Percentiles rank a stretch among this genome's conserved stretches.
phyloP scores from a whole-genome alignment of 768 basidiomycete species.

The Gymnopilus dilepis region DNA sequence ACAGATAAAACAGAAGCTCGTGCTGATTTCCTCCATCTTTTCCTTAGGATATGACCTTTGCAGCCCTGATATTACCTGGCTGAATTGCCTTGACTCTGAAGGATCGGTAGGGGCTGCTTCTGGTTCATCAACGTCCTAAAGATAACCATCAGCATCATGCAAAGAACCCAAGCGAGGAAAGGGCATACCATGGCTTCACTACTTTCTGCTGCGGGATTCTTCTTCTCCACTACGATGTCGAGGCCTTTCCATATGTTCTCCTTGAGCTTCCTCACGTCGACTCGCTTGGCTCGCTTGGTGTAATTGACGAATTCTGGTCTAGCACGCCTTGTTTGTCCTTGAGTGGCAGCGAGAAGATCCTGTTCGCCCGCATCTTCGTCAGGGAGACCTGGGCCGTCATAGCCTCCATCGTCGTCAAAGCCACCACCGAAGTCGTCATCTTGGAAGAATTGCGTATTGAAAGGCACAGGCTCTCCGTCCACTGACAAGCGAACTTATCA shows the following conservation, averaged over 20 bases:
- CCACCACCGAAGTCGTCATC: slow-evolving; percentile 87
- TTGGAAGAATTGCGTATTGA: slow-evolving; percentile 97
- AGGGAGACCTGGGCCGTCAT: slow-evolving; percentile 46
- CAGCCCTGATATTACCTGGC: slow-evolving; percentile 82
- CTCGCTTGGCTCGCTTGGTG: slow-evolving; percentile 93
- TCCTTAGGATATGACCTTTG: slow-evolving; percentile 85
- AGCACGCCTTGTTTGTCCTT: slow-evolving; percentile 75
- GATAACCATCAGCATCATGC: neutral
- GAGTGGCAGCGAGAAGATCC: slow-evolving; percentile 85
- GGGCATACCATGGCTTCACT: slow-evolving; percentile 56
- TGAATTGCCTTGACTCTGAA: slow-evolving; percentile 70
- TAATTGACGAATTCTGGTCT: slow-evolving; percentile 92
- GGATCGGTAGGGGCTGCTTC: slow-evolving; percentile 59
- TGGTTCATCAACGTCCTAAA: slow-evolving; percentile 60
- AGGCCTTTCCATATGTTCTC: slow-evolving; percentile 97
- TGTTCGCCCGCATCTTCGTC: slow-evolving; percentile 76
- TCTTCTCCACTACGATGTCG: slow-evolving; percentile 67
- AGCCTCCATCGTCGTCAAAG: slow-evolving; percentile 61
- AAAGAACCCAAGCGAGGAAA: neutral
- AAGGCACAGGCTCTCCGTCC: slow-evolving; percentile 70
- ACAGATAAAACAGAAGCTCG: slow-evolving; percentile 99
- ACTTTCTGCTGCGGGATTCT: slow-evolving; percentile 46
- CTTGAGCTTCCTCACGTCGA: slow-evolving; percentile 95
- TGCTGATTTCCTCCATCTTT: slow-evolving; percentile 98
- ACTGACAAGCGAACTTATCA: slow-evolving; percentile 21